These are phyloP conservation scores for Ophiostoma ulmi DNA, from an alignment of 2,329 filamentous ascomycete species.

Conservation along the genomic window DNA sequence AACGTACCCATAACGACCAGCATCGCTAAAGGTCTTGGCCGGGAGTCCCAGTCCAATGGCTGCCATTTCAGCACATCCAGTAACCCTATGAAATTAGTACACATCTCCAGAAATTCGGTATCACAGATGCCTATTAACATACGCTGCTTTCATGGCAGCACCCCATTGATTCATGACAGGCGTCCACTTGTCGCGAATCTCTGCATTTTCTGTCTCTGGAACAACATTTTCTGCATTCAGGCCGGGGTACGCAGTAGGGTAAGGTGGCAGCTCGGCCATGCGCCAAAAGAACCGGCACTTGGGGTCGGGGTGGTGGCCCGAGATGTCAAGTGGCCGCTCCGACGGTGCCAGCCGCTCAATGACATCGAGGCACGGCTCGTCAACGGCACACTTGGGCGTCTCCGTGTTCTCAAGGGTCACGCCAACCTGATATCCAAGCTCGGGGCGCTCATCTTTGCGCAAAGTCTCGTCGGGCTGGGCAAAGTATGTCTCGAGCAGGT, in stretches of 20 bases:
- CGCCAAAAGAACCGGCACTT: constrained; percentile 62
- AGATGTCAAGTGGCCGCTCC: constrained; percentile 55
- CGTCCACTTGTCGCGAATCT: constrained; percentile 48
- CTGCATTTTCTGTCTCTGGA: constrained; percentile 40
- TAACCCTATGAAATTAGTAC: constrained; percentile 35
- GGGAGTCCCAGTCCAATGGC: constrained; percentile 53
- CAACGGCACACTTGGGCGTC: constrained; percentile 58
- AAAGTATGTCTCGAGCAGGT: constrained; percentile 61
- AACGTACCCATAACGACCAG: constrained; percentile 49
- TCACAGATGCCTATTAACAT: constrained; percentile 30
- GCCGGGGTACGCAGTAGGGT: constrained; percentile 50
- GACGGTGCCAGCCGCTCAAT: constrained; percentile 50
- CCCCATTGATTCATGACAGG: constrained; percentile 55
- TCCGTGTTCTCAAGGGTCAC: constrained; percentile 60
- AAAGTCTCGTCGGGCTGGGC: constrained; percentile 47
- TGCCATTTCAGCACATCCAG: constrained; percentile 54
- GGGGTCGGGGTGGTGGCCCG: constrained; percentile 53
- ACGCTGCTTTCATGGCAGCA: constrained; percentile 56
- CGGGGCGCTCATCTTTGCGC: constrained; percentile 50
- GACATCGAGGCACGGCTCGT: constrained; percentile 55
- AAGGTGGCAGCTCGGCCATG: constrained; percentile 51
- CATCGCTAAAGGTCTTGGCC: constrained; percentile 48
- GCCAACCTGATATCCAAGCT: constrained; percentile 56
- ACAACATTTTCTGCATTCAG: constrained; percentile 53
- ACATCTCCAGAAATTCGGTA: not conserved